These are phyloP conservation scores for Dimocarpus longan DNA, from an alignment of 345 rosid genomes.

Conservation along the genomic window DNA sequence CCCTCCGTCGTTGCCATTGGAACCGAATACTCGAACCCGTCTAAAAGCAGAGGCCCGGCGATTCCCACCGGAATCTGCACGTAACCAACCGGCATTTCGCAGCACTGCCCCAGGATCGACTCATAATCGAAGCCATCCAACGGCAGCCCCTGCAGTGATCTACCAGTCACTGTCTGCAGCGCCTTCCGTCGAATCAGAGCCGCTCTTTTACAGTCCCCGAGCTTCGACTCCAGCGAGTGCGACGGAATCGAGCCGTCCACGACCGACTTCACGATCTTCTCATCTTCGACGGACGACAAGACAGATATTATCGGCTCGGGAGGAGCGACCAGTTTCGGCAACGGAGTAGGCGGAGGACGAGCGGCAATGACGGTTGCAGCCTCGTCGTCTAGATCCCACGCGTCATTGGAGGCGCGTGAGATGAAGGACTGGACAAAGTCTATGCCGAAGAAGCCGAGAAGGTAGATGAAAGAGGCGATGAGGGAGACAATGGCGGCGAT, in stretches of 20 bases:
- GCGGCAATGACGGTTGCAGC: background rate
- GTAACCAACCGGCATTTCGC: conserved; percentile 97
- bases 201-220: conserved; percentile 82
- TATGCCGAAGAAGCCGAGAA: conserved; percentile 83
- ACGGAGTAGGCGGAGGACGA: conserved; percentile 11
- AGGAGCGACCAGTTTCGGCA: conserved; percentile 14
- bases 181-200: conserved; percentile 76
- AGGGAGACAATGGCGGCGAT: conserved; percentile 72
- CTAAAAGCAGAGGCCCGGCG: conserved; percentile 86
- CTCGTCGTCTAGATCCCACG: conserved; percentile 58
- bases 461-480: conserved; percentile 80
- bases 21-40: conserved; percentile 76
- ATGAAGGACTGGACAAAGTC: conserved; percentile 84
- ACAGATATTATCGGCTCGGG: conserved; percentile 39
- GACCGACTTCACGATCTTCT: conserved; percentile 62
- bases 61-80: conserved; percentile 93
- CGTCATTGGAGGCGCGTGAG: conserved; percentile 61
- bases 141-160: conserved; percentile 76
- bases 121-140: conserved; percentile 82
- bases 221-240: conserved; percentile 66
- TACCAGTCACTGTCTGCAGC: conserved; percentile 71
- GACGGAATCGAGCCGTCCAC: conserved; percentile 61
- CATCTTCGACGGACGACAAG: conserved; percentile 62
- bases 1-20: conserved; percentile 99
- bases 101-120: conserved; percentile 88